A percentile compares a stretch with the other conserved stretches of the same genome.
Evolutionary conservation across 1,284 basidiomycete species (phyloP).

Genomic region (Hymenochaete sp.): DNA sequence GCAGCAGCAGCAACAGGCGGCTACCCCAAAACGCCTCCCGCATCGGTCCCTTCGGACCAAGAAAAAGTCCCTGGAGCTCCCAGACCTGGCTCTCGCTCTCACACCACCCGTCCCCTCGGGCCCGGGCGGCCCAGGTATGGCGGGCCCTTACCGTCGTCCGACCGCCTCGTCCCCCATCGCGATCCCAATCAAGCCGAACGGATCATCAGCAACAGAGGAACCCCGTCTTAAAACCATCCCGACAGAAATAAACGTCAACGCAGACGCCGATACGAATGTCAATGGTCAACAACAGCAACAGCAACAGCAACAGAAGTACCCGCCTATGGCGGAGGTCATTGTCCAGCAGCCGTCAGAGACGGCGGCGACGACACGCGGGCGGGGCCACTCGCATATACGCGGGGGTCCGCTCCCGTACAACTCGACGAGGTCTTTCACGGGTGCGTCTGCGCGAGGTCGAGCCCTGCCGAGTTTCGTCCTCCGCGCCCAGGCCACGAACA

Average conservation of each 20-base stretch:
- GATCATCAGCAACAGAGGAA: slow-evolving; percentile 25
- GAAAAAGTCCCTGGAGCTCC: slow-evolving; percentile 68
- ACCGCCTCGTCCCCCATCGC: slow-evolving; percentile 33
- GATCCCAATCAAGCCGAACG: slow-evolving; percentile 31
- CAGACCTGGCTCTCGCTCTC: slow-evolving; percentile 60
- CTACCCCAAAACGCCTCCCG: slow-evolving; percentile 17
- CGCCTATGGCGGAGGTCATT: slow-evolving; percentile 5
- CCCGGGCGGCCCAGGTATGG: slow-evolving; percentile 24
- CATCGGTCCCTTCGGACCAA: slow-evolving; percentile 53
- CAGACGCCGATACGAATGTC: slow-evolving; percentile 5
- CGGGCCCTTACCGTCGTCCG: slow-evolving; percentile 30
- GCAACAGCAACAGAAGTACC: slow-evolving; percentile 11
- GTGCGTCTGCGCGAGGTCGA: slow-evolving; percentile 15
- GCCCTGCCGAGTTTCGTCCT: slow-evolving; percentile 21
- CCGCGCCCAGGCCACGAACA: slow-evolving; percentile 8
- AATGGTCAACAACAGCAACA: not conserved
- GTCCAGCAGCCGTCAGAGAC: too few species aligned
- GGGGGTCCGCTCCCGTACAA: slow-evolving; percentile 28
- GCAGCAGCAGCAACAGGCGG: not conserved
- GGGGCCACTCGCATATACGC: slow-evolving; percentile 25
- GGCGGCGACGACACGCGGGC: slow-evolving; percentile 11
- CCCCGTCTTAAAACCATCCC: slow-evolving; percentile 23
- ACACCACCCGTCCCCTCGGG: slow-evolving; percentile 38
- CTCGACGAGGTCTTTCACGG: slow-evolving; percentile 32
- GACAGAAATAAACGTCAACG: not conserved